Evolutionary conservation across 2,329 filamentous ascomycete genomes (phyloP).

Genomic region (Cercospora nicotianae): DNA sequence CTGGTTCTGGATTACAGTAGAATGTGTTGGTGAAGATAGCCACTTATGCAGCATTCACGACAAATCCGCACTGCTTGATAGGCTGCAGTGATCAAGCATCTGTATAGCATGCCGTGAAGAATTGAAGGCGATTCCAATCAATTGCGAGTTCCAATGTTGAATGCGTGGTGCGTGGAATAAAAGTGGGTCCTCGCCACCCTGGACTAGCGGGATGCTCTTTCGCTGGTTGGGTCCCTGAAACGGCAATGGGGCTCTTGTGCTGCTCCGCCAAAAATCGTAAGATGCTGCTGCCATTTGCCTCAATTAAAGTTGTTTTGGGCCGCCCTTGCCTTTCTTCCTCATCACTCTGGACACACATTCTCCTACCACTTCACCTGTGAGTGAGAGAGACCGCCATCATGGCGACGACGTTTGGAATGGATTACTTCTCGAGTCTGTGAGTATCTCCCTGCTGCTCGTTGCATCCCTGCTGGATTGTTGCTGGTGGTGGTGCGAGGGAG

Average conservation of each 20-base stretch:
- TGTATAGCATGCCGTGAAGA: not conserved
- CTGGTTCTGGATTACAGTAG: too few relatives aligned
- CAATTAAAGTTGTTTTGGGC: not conserved
- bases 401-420: slow-evolving; percentile 32
- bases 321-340: not conserved
- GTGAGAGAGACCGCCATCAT: slow-evolving; percentile 16
- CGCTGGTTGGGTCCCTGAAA: slow-evolving; percentile 1
- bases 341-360: not conserved
- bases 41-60: not conserved
- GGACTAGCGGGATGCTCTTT: not conserved
- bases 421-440: slow-evolving; percentile 30
- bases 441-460: slow-evolving; percentile 3
- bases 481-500: not conserved
- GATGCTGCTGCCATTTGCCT: slow-evolving; percentile 8
- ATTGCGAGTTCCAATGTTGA: not conserved
- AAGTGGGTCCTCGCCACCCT: not conserved
- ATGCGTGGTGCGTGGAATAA: not conserved
- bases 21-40: too few relatives aligned
- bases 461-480: slow-evolving; percentile 1
- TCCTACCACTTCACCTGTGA: not conserved
- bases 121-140: not conserved
- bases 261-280: slow-evolving; percentile 7
- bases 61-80: not conserved
- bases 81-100: not conserved
- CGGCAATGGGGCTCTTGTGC: not conserved